Evolutionary conservation across 169 alveolate genomes (phyloP).

Genomic region (Plasmodium vivax): DNA sequence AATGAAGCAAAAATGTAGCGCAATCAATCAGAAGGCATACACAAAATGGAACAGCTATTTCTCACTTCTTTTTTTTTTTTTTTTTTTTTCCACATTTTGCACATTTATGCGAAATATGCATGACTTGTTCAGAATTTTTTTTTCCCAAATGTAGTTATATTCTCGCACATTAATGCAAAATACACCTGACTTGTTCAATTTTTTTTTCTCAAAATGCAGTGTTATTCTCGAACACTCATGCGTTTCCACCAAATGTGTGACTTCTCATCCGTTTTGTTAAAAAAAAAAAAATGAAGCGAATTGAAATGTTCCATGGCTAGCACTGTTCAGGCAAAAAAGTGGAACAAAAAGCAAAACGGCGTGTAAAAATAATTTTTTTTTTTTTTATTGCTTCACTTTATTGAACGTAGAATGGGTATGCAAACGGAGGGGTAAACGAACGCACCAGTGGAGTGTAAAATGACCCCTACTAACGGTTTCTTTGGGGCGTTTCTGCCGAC

Average conservation of each 20-base stretch:
- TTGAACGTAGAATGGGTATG: not conserved
- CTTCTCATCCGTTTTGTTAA: not conserved
- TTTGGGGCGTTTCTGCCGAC: not conserved
- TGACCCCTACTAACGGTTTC: not conserved
- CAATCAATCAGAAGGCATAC: not conserved
- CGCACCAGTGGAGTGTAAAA: not conserved
- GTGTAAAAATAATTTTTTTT: not conserved
- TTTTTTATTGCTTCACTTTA: not conserved
- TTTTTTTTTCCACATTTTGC: not conserved
- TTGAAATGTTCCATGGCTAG: not conserved
- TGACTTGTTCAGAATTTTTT: not conserved
- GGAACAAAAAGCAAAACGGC: not conserved
- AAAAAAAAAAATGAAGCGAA: not conserved
- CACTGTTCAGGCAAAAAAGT: not conserved
- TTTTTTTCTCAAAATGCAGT: not conserved
- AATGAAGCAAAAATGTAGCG: not conserved
- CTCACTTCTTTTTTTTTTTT: not conserved
- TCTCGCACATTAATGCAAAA: not conserved
- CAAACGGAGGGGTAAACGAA: not conserved
- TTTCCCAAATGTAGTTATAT: not conserved
- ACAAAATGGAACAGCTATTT: not conserved
- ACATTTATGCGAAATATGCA: not conserved
- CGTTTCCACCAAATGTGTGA: not conserved
- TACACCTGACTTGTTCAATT: not conserved
- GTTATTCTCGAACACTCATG: not conserved